Conservation (phyloP, 176 grass and related monocot genomes). For the Tillandsia leiboldiana region DNA sequence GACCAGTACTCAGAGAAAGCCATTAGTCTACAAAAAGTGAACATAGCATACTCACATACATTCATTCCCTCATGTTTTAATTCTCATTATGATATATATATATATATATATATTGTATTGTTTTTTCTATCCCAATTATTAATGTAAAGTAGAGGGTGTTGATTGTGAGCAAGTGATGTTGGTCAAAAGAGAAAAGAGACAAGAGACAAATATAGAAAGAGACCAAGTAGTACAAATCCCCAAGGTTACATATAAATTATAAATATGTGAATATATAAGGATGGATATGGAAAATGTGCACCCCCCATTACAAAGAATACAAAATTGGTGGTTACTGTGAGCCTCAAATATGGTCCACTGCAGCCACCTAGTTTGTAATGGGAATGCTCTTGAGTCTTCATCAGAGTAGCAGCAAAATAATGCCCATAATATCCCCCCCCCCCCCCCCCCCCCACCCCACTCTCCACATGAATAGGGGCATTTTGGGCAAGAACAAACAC, state of each 20-base stretch:
- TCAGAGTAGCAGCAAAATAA: neutral
- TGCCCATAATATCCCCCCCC: neutral
- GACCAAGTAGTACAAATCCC: neutral
- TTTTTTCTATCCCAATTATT: too few relatives aligned
- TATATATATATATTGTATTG: too few relatives aligned
- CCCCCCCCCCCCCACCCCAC: neutral
- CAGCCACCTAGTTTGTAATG: constrained; percentile 3
- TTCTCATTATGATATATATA: too few relatives aligned
- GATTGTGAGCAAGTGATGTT: neutral
- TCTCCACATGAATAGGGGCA: constrained; percentile 2
- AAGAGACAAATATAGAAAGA: neutral
- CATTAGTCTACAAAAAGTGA: neutral
- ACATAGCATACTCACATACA: neutral
- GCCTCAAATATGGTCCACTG: neutral
- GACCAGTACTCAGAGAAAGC: neutral
- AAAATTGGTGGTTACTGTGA: constrained; percentile 3
- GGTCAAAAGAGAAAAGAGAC: neutral
- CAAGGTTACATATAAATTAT: neutral
- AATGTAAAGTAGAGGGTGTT: too few relatives aligned
- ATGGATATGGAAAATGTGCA: neutral
- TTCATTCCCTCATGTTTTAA: too few relatives aligned
- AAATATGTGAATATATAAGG: neutral
- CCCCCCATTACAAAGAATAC: constrained; percentile 1
- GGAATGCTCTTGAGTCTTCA: neutral
- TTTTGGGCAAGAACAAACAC: neutral